Conservation (phyloP, 1,139 yeast species). For the Blastobotrys malaysiensis region DNA sequence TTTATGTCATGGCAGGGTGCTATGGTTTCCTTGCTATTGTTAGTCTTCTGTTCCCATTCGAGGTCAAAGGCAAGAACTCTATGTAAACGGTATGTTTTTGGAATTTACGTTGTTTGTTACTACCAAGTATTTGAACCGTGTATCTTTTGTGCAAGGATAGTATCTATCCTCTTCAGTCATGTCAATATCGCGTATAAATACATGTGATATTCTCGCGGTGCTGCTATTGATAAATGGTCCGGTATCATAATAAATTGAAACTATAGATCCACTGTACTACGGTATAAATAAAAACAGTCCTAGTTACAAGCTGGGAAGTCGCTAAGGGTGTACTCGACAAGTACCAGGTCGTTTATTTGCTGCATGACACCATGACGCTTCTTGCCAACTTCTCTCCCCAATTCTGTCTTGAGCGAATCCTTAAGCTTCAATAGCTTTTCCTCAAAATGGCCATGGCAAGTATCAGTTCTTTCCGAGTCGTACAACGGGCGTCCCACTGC, state of each 20-base stretch:
- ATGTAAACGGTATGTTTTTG: constrained; percentile 9
- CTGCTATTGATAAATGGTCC: no score
- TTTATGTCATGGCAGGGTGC: constrained; percentile 53
- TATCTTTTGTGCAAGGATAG: no score
- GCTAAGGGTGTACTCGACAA: not conserved
- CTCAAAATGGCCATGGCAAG: constrained; percentile 28
- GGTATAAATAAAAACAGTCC: no score
- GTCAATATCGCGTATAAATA: no score
- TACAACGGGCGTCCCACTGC: constrained; percentile 14
- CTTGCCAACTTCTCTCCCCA: constrained; percentile 26
- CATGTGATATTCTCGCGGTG: no score
- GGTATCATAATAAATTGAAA: no score
- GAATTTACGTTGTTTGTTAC: not conserved
- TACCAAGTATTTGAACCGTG: not conserved
- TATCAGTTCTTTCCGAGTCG: constrained; percentile 12
- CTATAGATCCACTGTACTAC: no score
- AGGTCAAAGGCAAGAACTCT: constrained; percentile 27
- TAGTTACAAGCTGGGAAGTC: not conserved
- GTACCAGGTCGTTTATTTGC: not conserved
- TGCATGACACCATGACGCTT: constrained; percentile 4
- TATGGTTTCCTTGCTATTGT: constrained; percentile 42
- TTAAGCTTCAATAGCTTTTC: constrained; percentile 32
- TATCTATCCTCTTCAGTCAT: no score
- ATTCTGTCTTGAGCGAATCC: constrained; percentile 29
- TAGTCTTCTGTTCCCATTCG: constrained; percentile 44